Evolutionary conservation across 106 monocot species (phyloP).

Genomic region (Dactylorhiza incarnata): DNA sequence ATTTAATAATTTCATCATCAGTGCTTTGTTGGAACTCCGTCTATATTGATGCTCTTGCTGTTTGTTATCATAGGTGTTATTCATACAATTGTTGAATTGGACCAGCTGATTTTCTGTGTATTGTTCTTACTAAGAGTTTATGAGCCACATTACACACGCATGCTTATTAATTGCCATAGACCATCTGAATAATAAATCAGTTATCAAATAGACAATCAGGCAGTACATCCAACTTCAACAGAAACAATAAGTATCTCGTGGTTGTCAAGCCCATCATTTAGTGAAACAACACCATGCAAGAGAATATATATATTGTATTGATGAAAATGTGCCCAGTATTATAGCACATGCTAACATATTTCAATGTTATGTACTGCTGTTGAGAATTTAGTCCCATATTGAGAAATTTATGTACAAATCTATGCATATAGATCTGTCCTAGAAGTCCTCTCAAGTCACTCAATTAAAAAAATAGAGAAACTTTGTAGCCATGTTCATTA

Average conservation of each 20-base stretch:
- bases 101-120: background rate
- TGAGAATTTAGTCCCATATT: too few species aligned
- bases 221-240: background rate
- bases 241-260: background rate
- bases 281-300: background rate
- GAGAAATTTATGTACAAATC: too few species aligned
- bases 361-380: too few species aligned
- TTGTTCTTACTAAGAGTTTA: background rate
- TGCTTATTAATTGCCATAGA: background rate
- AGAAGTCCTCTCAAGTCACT: too few species aligned
- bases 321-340: background rate
- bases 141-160: background rate
- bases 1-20: background rate
- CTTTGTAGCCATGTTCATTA: too few species aligned
- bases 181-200: background rate
- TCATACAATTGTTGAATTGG: background rate
- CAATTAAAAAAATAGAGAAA: too few species aligned
- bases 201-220: background rate
- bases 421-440: too few species aligned
- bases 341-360: background rate
- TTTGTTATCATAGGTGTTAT: background rate
- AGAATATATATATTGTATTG: background rate
- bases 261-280: background rate
- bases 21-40: background rate
- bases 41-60: background rate